A percentile compares a stretch with the other conserved stretches of the same genome.
Evolutionary conservation across 345 rosid species (phyloP).

Genomic region (Populus nigra): DNA sequence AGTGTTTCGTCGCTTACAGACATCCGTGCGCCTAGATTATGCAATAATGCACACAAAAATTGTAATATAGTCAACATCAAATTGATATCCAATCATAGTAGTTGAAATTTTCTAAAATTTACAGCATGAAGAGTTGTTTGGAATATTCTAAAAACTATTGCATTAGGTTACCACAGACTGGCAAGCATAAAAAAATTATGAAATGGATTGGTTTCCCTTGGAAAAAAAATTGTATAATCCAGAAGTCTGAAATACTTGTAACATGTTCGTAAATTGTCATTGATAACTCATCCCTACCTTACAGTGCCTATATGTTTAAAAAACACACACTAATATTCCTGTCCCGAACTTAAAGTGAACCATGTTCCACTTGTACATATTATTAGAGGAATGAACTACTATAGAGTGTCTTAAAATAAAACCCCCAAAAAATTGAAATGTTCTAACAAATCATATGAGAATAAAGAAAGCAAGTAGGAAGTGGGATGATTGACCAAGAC

Average conservation of each 20-base stretch:
- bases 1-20: conserved; percentile 74
- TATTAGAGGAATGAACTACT: too few relatives aligned
- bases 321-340: background rate
- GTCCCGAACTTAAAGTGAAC: too few relatives aligned
- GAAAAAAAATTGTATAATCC: background rate
- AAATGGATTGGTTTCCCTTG: background rate
- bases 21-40: conserved; percentile 68
- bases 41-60: background rate
- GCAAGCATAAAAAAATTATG: background rate
- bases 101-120: background rate
- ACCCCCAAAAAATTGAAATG: too few relatives aligned
- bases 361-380: too few relatives aligned
- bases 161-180: background rate
- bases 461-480: too few relatives aligned
- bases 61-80: background rate
- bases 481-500: too few relatives aligned
- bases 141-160: background rate
- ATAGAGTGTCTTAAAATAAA: too few relatives aligned
- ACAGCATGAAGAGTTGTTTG: too few relatives aligned
- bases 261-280: background rate
- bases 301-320: background rate
- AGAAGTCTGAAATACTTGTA: background rate
- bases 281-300: background rate
- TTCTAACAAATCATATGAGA: too few relatives aligned
- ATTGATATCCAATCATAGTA: background rate